Evolutionary conservation across 208 protist genomes (phyloP).

Genomic region (Plasmodiophora brassicae): DNA sequence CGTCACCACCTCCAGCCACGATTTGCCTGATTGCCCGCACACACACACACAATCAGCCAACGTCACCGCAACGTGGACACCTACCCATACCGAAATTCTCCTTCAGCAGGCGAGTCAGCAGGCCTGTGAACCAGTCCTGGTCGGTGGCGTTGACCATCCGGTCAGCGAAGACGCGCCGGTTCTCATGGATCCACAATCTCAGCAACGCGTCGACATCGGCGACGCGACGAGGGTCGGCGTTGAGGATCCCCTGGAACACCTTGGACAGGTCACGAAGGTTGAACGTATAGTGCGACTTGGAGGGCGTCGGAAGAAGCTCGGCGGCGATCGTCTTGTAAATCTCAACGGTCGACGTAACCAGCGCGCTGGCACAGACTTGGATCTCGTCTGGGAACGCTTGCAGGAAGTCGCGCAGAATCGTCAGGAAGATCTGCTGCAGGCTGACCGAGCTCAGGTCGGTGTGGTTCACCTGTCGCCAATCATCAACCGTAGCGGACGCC

Average conservation of each 20-base stretch:
- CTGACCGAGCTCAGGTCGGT: conserved; percentile 86
- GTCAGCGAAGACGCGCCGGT: conserved; percentile 61
- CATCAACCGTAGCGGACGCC: too few species aligned
- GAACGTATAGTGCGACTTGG: conserved; percentile 97
- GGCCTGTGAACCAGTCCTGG: conserved; percentile 52
- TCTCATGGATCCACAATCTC: conserved; percentile 66
- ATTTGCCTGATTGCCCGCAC: too few species aligned
- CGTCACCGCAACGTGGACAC: too few species aligned
- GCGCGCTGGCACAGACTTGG: conserved; percentile 53
- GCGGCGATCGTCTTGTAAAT: conserved; percentile 83
- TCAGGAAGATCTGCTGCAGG: conserved; percentile 86
- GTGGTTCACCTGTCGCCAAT: too few species aligned
- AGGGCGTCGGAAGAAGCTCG: conserved; percentile 90
- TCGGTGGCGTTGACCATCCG: conserved; percentile 59
- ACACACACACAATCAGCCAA: too few species aligned
- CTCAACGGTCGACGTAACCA: conserved; percentile 85
- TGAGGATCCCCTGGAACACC: conserved; percentile 67
- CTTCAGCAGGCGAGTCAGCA: conserved; percentile 30
- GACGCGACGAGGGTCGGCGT: conserved; percentile 19
- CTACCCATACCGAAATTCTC: conserved; percentile 69
- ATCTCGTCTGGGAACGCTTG: conserved; percentile 75
- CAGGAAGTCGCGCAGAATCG: conserved; percentile 87
- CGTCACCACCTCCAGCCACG: conserved; percentile 66
- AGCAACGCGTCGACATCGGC: conserved; percentile 38
- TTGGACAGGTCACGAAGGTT: conserved; percentile 94